Evolutionary conservation across 371 early-diverging fungal genomes (phyloP), one percentile per base, ranked within the genome.

Genomic region (Mucor indicus): DNA sequence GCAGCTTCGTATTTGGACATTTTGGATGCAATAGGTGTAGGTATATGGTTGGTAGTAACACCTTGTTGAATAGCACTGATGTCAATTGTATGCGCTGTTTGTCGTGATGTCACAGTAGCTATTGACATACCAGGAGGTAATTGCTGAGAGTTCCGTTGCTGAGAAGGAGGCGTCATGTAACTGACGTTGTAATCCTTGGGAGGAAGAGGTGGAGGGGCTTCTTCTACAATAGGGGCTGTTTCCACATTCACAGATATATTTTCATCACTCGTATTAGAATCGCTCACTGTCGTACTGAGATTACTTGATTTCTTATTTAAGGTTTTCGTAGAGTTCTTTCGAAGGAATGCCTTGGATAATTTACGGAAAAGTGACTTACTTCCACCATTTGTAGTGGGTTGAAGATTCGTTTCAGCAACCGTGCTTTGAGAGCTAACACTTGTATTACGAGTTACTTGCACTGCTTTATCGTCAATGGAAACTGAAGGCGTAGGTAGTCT

Each of bases 341-440:
- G 52, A n/a, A 62, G 38, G 29, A 62, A 45, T 12, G 42, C 62
- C 19, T 57, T 50, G 1, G 62, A 62, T 13, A 62, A 12, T 33
- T 62, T 62, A 22, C 54, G 53, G 30, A 62, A 57, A 11, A 62
- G 32, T 6, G 62, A 62, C 36, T 53, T 57, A 19, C 54, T 60
- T 32, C 48, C 51, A 11, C 19, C 23, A 12, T 25, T 25, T 21
- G 50, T 19, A 40, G 45, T 32, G 16, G n/a, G n/a, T n/a, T n/a
- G n/a, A n/a, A n/a, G n/a, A n/a, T n/a, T n/a, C n/a, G n/a, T n/a
- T n/a, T n/a, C n/a, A n/a, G n/a, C n/a, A n/a, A n/a, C n/a, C n/a
- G n/a, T n/a, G n/a, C n/a, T n/a, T n/a, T n/a, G n/a, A n/a, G n/a
- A n/a, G n/a, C n/a, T n/a, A n/a, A n/a, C n/a, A n/a, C n/a, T n/a